A percentile compares a stretch with the other conserved stretches of the same genome.
These are phyloP conservation scores for Rhodotorula sp. DNA, from an alignment of 1,284 basidiomycete species.

Conservation along the genomic window DNA sequence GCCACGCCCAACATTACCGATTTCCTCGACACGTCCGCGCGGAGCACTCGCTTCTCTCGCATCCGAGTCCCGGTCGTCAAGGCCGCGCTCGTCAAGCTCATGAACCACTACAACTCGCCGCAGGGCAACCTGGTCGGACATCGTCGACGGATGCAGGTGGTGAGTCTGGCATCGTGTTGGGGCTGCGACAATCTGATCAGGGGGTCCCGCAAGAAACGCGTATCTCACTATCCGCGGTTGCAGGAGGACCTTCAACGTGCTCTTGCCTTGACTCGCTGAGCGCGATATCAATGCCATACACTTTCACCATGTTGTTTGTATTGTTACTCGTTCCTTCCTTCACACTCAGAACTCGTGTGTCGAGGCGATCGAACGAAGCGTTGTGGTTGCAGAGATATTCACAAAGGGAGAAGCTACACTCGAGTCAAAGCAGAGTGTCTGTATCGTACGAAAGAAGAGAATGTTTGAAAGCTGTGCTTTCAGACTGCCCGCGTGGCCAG, in stretches of 20 bases:
- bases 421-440: too few relatives aligned
- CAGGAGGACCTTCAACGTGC: constrained; percentile 26
- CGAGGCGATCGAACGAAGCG: too few relatives aligned
- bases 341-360: too few relatives aligned
- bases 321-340: too few relatives aligned
- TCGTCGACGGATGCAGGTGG: constrained; percentile 16
- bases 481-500: too few relatives aligned
- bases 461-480: not conserved
- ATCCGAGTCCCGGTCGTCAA: constrained; percentile 74
- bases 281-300: too few relatives aligned
- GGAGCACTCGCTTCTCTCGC: constrained; percentile 67
- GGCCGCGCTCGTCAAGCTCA: constrained; percentile 72
- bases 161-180: not conserved
- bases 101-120: constrained; percentile 38
- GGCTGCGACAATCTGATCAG: not conserved
- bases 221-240: not conserved
- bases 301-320: too few relatives aligned
- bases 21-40: constrained; percentile 70
- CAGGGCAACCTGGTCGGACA: constrained; percentile 11
- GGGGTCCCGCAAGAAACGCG: too few relatives aligned
- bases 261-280: not conserved
- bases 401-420: too few relatives aligned
- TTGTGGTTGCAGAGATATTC: too few relatives aligned
- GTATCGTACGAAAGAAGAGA: not conserved
- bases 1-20: constrained; percentile 65